A percentile compares a stretch with the other conserved stretches of the same genome.
Conservation (phyloP, 768 basidiomycete genomes). For the Podaxis sp. region DNA sequence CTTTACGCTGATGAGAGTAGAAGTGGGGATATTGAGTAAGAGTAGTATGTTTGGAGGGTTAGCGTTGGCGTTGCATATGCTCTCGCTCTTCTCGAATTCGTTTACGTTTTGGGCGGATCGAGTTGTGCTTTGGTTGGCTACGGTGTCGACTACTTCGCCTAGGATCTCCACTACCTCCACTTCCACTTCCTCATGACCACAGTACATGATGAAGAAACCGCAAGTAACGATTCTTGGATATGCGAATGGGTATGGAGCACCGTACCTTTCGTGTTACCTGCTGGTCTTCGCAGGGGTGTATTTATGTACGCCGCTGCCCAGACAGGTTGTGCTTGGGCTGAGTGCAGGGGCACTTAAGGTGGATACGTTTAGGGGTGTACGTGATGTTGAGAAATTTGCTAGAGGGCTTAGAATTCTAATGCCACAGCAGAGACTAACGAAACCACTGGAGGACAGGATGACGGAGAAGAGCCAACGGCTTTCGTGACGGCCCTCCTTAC, state of each 20-base stretch:
- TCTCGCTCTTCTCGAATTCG: slow-evolving; percentile 89
- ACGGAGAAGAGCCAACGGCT: slow-evolving; percentile 27
- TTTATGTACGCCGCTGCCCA: slow-evolving; percentile 73
- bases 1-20: not conserved
- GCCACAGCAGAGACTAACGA: slow-evolving; percentile 26
- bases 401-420: slow-evolving; percentile 39
- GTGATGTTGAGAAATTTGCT: slow-evolving; percentile 51
- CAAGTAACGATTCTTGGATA: no score
- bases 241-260: no score
- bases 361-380: slow-evolving; percentile 78
- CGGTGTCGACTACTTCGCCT: no score
- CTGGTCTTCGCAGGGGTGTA: slow-evolving; percentile 64
- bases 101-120: slow-evolving; percentile 97
- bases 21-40: slow-evolving; percentile 35
- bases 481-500: slow-evolving; percentile 39
- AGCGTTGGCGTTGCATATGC: slow-evolving; percentile 63
- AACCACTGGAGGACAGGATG: not conserved
- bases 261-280: slow-evolving; percentile 65
- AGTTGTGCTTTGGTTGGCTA: slow-evolving; percentile 54
- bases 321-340: slow-evolving; percentile 76
- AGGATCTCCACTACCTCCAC: no score
- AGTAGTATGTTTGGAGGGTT: slow-evolving; percentile 44
- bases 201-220: no score
- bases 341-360: slow-evolving; percentile 70
- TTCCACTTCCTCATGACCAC: no score